Evolutionary conservation across 495 filamentous ascomycete genomes (phyloP).

Genomic region (Penicillium coprophilum): DNA sequence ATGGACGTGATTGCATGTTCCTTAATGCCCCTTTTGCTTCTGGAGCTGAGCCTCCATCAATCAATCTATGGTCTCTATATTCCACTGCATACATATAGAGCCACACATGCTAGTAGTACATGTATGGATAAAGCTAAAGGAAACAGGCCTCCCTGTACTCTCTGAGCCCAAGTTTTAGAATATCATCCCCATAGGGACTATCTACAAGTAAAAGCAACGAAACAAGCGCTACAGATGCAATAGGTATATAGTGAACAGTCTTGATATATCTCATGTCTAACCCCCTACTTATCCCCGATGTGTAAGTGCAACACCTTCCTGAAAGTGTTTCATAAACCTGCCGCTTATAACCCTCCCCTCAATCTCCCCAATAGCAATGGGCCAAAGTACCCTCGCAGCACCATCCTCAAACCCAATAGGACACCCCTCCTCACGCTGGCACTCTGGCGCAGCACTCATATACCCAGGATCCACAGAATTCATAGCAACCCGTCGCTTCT

Average conservation of each 20-base stretch:
- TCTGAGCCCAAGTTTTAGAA: too few relatives aligned
- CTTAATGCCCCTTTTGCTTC: constrained; percentile 1
- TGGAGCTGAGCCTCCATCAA: background rate
- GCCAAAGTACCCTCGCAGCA: constrained; percentile 47
- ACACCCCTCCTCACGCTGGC: constrained; percentile 22
- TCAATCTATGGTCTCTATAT: constrained; percentile 1
- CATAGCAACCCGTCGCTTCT: constrained; percentile 37
- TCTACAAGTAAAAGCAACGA: too few relatives aligned
- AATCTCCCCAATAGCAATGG: constrained; percentile 43
- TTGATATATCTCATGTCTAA: too few relatives aligned
- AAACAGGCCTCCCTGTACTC: too few relatives aligned
- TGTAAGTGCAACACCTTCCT: constrained; percentile 4
- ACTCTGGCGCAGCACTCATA: constrained; percentile 49
- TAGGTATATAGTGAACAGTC: too few relatives aligned
- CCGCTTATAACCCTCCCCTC: constrained; percentile 37
- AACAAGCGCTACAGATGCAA: too few relatives aligned
- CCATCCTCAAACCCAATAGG: constrained; percentile 53
- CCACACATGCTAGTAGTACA: background rate
- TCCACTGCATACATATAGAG: background rate
- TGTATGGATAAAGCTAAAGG: background rate
- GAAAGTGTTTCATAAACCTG: constrained; percentile 50
- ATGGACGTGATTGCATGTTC: constrained; percentile 8
- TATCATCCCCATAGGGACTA: too few relatives aligned
- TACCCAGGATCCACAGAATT: constrained; percentile 53
- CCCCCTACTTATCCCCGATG: background rate